Base-by-base conservation (phyloP, 257 asterid genomes). In the Jasminum sambac region DNA sequence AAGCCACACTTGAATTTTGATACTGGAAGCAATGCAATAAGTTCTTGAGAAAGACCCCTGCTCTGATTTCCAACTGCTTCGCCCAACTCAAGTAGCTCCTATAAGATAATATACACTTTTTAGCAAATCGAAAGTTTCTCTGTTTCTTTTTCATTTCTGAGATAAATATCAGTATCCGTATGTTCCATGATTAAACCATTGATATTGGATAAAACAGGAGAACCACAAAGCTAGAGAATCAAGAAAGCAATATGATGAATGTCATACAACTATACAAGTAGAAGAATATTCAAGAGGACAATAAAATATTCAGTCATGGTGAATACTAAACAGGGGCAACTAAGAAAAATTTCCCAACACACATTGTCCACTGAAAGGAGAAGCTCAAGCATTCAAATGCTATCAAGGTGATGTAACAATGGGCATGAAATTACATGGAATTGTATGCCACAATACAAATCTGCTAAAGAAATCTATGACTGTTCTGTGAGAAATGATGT, bases 81-180 rank as follows among this genome's bases (percentile, higher is more conserved):
- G 14, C 97, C 98, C 83, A 92, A 83, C 69, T 88, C 98, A 37
- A 92, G 98, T 79, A 92, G 76, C 73, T 92, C 98, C 98, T 92
- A 78, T 69, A 67, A 7, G 66, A 11, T 14, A 69, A 55, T 46
- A 8, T 17, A n/a, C 5, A 74, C 8, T 25, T 34, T 21, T 43
- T 14, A 19, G 9, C 48, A 10, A 48, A 14, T 10, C 2, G 21
- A 13, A 10, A 55, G 13, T 23, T 23, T 55, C 21, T 55, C 36
- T 17, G 11, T 55, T 50, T 55, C 16, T 21, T 21, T 55, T 55
- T 12, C 62, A 23, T 6, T 34, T 55, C 62, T 23, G 21, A 55
- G 62, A 55, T 23, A 55, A 52, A 55, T 23, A 10, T 9, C 34
- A 55, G 14, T 21, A 6, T 55, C 34, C 62, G 23, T 55, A 5